Conservation (phyloP, 73 alveolate species). For the Tetrahymena malaccensis region DNA sequence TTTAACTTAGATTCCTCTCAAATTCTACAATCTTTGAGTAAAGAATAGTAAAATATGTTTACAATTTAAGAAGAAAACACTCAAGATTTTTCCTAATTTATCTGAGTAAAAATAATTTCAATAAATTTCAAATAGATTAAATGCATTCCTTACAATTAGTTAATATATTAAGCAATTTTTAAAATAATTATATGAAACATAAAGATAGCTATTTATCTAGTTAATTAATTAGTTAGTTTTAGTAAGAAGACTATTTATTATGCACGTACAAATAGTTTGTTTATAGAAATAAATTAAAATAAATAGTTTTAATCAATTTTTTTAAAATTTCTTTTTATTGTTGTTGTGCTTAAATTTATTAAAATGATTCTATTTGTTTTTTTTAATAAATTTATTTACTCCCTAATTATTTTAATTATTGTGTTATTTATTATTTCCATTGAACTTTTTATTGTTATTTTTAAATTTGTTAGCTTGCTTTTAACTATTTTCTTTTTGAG, state of each 20-base stretch:
- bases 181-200: too few species aligned
- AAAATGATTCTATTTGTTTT: background rate
- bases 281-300: too few species aligned
- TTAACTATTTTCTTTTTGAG: background rate
- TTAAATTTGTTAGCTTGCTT: background rate
- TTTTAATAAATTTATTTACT: background rate
- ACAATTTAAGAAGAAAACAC: background rate
- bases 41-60: background rate
- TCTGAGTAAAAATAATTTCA: background rate
- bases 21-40: background rate
- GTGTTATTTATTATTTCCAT: background rate
- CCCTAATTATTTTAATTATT: background rate
- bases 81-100: background rate
- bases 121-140: background rate
- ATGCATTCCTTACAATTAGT: background rate
- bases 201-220: too few species aligned
- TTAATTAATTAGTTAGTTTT: background rate
- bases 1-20: background rate
- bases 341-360: background rate
- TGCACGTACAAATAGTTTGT: background rate
- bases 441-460: background rate
- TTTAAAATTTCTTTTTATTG: background rate
- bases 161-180: too few species aligned
- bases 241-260: background rate
- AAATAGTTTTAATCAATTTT: background rate